Conservation (phyloP, 208 protist species). For the Acanthamoeba castellanii region DNA sequence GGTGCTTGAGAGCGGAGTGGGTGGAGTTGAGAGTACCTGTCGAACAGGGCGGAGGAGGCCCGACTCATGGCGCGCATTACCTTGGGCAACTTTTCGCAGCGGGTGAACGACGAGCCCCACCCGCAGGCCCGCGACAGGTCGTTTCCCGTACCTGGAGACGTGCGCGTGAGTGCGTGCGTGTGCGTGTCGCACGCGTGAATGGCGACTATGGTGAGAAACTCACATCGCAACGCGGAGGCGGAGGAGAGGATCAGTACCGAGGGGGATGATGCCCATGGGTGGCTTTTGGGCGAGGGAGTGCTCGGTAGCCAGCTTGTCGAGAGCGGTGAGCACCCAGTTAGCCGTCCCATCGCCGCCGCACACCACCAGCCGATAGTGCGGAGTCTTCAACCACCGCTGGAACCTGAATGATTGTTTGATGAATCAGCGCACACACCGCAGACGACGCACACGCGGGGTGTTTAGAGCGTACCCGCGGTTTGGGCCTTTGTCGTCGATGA, state of each 20-base stretch:
- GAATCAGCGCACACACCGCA: slow-evolving; percentile 30
- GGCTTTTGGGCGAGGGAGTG: neutral
- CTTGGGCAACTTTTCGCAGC: slow-evolving; percentile 74
- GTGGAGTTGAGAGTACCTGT: neutral
- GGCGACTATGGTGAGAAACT: too few relatives aligned
- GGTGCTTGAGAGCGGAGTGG: too few relatives aligned
- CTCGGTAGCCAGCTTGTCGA: slow-evolving; percentile 74
- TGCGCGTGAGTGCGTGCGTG: neutral
- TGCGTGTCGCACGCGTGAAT: neutral
- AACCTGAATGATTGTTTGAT: neutral
- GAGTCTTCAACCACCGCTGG: slow-evolving; percentile 20
- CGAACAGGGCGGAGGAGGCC: neutral
- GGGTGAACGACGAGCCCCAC: slow-evolving; percentile 86
- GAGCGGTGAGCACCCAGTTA: slow-evolving; percentile 87
- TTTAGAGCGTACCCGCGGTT: neutral
- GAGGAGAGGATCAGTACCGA: slow-evolving; percentile 75
- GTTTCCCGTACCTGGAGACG: slow-evolving; percentile 87
- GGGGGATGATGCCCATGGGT: slow-evolving; percentile 2
- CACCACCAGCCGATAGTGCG: slow-evolving; percentile 82
- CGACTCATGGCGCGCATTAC: slow-evolving; percentile 72
- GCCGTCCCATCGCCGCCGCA: slow-evolving; percentile 91
- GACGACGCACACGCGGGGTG: neutral
- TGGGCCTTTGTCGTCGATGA: slow-evolving; percentile 76
- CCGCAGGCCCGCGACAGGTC: slow-evolving; percentile 88
- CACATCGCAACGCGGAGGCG: slow-evolving; percentile 74